Percentiles rank a stretch among this genome's conserved stretches.
phyloP scores from a whole-genome alignment of 129 eudicot genomes.

The Kitagawia praeruptora region DNA sequence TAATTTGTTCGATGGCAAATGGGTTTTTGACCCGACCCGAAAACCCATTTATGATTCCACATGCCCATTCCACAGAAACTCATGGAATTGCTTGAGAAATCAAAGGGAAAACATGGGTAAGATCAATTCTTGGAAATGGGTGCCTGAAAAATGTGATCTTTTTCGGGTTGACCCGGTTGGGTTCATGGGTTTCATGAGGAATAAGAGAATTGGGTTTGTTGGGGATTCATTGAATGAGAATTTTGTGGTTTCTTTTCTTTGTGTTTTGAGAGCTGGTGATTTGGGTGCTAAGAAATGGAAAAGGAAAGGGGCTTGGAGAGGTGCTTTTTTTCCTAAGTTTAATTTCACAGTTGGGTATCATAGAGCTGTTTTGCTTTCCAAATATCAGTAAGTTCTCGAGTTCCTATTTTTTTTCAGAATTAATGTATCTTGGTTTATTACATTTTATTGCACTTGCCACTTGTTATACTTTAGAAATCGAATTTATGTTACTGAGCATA shows the following conservation, averaged over 20 bases:
- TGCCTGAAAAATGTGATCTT: conserved; percentile 62
- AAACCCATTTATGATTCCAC: conserved; percentile 55
- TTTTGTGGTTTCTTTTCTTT: conserved; percentile 64
- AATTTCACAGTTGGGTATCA: conserved; percentile 88
- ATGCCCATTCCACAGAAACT: conserved; percentile 70
- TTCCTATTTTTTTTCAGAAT: not conserved
- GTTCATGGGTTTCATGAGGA: conserved; percentile 56
- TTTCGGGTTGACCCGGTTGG: conserved; percentile 40
- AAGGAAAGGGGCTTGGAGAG: conserved; percentile 93
- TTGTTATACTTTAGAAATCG: not conserved
- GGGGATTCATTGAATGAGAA: conserved; percentile 97
- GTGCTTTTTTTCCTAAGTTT: conserved; percentile 63
- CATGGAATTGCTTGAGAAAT: conserved; percentile 64
- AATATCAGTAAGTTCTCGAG: conserved; percentile 44
- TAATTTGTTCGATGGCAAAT: conserved; percentile 59
- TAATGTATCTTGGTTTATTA: not conserved
- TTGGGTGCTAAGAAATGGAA: conserved; percentile 83
- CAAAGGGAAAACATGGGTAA: conserved; percentile 50
- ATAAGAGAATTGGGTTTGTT: conserved; percentile 66
- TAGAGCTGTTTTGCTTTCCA: conserved; percentile 78
- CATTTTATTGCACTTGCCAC: not conserved
- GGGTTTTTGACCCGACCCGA: conserved; percentile 61
- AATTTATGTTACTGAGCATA: not conserved
- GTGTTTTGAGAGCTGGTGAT: conserved; percentile 71
- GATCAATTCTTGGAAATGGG: conserved; percentile 93